Evolutionary conservation across 805 yeast genomes (phyloP).

Genomic region (Kuraishia molischiana): DNA sequence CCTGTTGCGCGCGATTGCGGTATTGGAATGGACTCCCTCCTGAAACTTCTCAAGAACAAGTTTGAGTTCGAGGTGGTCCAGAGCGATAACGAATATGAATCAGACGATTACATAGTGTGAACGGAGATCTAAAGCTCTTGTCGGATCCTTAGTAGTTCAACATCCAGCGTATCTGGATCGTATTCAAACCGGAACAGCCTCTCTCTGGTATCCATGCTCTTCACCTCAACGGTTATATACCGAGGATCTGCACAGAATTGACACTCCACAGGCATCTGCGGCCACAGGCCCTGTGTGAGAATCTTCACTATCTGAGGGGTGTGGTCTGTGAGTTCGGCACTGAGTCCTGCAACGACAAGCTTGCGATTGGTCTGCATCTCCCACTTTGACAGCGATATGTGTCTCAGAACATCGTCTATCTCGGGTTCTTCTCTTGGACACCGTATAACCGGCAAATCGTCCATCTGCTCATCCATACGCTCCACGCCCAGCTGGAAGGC

Average conservation of each 20-base stretch:
- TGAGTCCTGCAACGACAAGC: too few species aligned
- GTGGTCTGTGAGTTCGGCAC: too few species aligned
- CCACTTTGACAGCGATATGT: neutral
- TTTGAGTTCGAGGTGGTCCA: neutral
- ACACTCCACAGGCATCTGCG: too few species aligned
- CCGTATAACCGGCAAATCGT: neutral
- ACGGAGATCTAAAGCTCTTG: too few species aligned
- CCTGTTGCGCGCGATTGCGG: neutral
- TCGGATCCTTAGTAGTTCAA: too few species aligned
- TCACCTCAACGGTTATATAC: too few species aligned
- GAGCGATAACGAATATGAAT: neutral
- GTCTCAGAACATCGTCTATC: neutral
- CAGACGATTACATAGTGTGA: neutral
- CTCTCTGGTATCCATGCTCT: too few species aligned
- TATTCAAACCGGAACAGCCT: slow-evolving; percentile 1
- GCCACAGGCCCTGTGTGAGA: too few species aligned
- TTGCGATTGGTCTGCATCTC: too few species aligned
- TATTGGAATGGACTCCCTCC: neutral
- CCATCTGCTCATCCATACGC: neutral
- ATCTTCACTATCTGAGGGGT: too few species aligned
- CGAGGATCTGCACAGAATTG: too few species aligned
- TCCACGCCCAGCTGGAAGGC: neutral
- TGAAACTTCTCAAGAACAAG: neutral
- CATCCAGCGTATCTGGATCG: neutral
- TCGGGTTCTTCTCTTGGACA: neutral